Conservation (phyloP, 2,329 filamentous ascomycete genomes). For the Dryadomyces quercus-mongolicae region DNA sequence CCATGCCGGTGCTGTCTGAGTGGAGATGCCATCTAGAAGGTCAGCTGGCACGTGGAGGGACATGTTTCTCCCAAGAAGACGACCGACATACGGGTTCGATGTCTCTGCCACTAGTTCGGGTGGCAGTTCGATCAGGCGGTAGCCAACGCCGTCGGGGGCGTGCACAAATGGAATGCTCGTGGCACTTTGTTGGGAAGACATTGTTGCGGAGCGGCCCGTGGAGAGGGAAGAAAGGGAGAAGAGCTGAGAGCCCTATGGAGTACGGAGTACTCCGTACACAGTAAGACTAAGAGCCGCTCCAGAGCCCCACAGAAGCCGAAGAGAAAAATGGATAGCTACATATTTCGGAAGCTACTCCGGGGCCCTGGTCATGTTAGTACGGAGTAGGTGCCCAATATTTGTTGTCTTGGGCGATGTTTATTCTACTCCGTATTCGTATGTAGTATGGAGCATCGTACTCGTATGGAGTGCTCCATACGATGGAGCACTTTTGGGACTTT, state of each 20-base stretch:
- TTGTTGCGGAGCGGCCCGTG: slow-evolving; percentile 2
- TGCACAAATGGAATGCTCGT: slow-evolving; percentile 39
- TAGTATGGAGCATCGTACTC: no score
- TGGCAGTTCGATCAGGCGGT: slow-evolving; percentile 51
- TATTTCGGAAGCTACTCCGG: no score
- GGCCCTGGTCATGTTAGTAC: no score
- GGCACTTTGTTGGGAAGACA: slow-evolving; percentile 32
- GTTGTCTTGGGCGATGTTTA: background rate
- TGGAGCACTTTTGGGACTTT: no score
- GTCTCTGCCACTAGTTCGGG: slow-evolving; percentile 40
- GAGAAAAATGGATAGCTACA: no score
- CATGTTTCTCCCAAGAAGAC: no score
- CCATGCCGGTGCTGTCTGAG: slow-evolving; percentile 37
- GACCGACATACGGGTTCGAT: slow-evolving; percentile 32
- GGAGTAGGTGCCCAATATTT: background rate
- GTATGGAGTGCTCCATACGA: no score
- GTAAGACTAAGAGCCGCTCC: no score
- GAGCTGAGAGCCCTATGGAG: background rate
- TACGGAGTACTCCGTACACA: no score
- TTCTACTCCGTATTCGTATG: no score
- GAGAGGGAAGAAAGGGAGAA: background rate
- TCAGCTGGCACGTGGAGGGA: background rate
- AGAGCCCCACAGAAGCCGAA: no score
- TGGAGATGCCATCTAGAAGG: slow-evolving; percentile 17
- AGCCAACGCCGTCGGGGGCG: slow-evolving; percentile 34